Evolutionary conservation across 2,329 filamentous ascomycete species (phyloP), one percentile per base, ranked within the genome.

Genomic region (Pseudogymnoascus sp.): DNA sequence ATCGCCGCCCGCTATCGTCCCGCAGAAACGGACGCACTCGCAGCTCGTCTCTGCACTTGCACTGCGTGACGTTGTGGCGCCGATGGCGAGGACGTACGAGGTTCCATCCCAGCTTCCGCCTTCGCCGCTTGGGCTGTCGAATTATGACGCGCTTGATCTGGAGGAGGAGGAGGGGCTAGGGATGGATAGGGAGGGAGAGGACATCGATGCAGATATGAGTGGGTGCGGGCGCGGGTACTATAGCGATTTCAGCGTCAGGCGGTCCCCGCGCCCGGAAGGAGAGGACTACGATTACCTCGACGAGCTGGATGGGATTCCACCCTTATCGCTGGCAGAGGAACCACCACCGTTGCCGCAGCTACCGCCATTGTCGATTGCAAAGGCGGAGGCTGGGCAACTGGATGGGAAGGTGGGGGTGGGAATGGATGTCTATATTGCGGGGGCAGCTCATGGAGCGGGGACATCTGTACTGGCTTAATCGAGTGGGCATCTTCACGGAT

Each of bases 231-330:
- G 34, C 6, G 31, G 60, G 23, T 64, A 69, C 23, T 73, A 73
- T 64, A 71, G 70, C 60, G 72, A 74, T 66, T 74, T 73, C 62
- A 73, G 69, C 61, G 68, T 73, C 64, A 71, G 73, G 69, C 67
- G 70, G 54, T 69, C 72, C 3, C 64, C 63, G 23, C 66, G 62
- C 3, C 34, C 47, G 5, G 65, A 62, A 6, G 69, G 64, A 6
- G 70, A 72, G 29, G 70, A 71, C n/a, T 72, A 70, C 62, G 72
- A 69, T 12, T 73, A 71, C 59, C 67, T 74, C 2, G 72, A 73
- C 66, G 69, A 71, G 6, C 66, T 74, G 2, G 71, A 74, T 65
- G 72, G 72, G 4, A 72, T 73, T 45, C 67, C 65, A 26, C 64
- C 70, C 45, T 66, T 72, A 57, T 65, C 72, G 18, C 69, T 70